Evolutionary conservation across 768 basidiomycete genomes (phyloP).

Genomic region (Austroboletus eburneus): DNA sequence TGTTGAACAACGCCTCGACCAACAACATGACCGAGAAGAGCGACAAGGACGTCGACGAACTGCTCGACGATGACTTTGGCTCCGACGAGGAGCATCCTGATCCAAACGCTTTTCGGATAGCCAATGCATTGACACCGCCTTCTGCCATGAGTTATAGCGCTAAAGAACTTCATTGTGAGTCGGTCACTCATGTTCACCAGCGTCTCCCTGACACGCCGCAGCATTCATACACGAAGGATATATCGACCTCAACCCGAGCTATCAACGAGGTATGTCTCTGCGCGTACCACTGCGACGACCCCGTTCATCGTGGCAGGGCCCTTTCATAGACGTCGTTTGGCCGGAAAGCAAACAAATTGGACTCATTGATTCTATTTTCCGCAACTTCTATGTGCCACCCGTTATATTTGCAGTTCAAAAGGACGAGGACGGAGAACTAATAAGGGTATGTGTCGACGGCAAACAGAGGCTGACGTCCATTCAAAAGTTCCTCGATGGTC

Average conservation of each 20-base stretch:
- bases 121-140: constrained; percentile 39
- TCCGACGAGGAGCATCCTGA: constrained; percentile 37
- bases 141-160: constrained; percentile 41
- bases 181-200: not conserved
- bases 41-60: constrained; percentile 43
- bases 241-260: constrained; percentile 68
- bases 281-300: not conserved
- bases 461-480: constrained; percentile 51
- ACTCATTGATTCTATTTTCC: constrained; percentile 48
- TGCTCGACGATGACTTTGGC: constrained; percentile 42
- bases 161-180: constrained; percentile 44
- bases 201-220: constrained; percentile 22
- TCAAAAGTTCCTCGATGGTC: constrained; percentile 45
- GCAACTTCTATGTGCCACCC: constrained; percentile 52
- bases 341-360: constrained; percentile 58
- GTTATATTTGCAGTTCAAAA: constrained; percentile 43
- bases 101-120: constrained; percentile 41
- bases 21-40: constrained; percentile 16
- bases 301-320: constrained; percentile 2
- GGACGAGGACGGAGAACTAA: constrained; percentile 38
- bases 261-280: constrained; percentile 57
- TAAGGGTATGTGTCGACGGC: constrained; percentile 48
- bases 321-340: constrained; percentile 68
- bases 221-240: constrained; percentile 63
- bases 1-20: not conserved